These are phyloP conservation scores for Oidium heveae DNA, from an alignment of 2,329 filamentous ascomycete genomes.

Conservation along the genomic window DNA sequence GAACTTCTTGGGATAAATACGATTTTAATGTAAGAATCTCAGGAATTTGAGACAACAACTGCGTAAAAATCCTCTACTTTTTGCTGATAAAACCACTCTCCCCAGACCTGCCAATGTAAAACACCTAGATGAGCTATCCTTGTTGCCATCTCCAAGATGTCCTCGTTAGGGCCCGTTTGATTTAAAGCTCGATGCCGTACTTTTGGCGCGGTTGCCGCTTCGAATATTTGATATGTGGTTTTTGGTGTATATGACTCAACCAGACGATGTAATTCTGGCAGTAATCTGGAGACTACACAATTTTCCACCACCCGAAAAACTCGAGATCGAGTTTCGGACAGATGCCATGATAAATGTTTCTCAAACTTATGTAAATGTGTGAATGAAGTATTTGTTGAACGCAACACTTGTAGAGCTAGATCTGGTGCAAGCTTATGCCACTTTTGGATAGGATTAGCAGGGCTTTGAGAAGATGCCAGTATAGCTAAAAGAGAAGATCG, in stretches of 20 bases:
- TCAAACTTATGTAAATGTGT: slow-evolving; percentile 12
- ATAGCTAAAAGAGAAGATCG: slow-evolving; percentile 12
- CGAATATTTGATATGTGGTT: slow-evolving; percentile 13
- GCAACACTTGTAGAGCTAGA: slow-evolving; percentile 14
- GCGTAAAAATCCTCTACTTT: background rate
- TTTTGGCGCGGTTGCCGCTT: slow-evolving; percentile 11
- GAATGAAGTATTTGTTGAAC: slow-evolving; percentile 11
- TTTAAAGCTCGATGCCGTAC: slow-evolving; percentile 1
- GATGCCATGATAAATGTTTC: slow-evolving; percentile 10
- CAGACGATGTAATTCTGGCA: slow-evolving; percentile 10
- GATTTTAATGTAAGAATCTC: no score
- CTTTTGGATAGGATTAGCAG: slow-evolving; percentile 8
- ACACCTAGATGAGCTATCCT: slow-evolving; percentile 62
- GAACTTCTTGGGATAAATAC: no score
- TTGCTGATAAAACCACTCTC: slow-evolving; percentile 1
- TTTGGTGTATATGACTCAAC: slow-evolving; percentile 11
- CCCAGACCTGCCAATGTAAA: slow-evolving; percentile 80
- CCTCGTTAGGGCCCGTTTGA: slow-evolving; percentile 6
- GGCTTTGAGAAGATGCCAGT: slow-evolving; percentile 10
- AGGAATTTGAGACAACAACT: no score
- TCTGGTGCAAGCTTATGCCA: slow-evolving; percentile 9
- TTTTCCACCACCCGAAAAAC: slow-evolving; percentile 12
- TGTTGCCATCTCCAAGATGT: slow-evolving; percentile 41
- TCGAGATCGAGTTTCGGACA: slow-evolving; percentile 10
- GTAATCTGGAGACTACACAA: slow-evolving; percentile 9